phyloP scores from a whole-genome alignment of 1,139 yeast genomes.

The Pichia sp. region DNA sequence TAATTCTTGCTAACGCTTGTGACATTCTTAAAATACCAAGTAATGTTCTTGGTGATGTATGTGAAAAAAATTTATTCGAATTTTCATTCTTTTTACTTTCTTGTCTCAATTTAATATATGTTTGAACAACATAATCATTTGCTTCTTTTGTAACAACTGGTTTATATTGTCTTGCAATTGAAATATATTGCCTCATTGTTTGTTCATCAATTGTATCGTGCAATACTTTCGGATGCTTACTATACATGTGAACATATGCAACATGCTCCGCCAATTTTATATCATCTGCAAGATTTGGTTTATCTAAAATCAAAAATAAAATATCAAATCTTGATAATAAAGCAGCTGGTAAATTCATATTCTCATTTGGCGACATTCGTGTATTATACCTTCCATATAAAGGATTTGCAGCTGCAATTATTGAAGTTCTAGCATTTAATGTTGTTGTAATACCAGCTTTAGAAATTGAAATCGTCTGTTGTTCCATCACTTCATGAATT shows the following conservation, averaged over 20 bases:
- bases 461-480: slow-evolving; percentile 94
- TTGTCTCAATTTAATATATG: slow-evolving; percentile 88
- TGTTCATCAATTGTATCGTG: slow-evolving; percentile 70
- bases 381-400: slow-evolving; percentile 93
- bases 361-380: slow-evolving; percentile 83
- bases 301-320: slow-evolving; percentile 78
- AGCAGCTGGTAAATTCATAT: slow-evolving; percentile 96
- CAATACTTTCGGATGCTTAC: slow-evolving; percentile 73
- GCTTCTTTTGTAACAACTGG: slow-evolving; percentile 86
- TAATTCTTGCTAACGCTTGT: slow-evolving; percentile 87
- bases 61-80: slow-evolving; percentile 74
- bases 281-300: slow-evolving; percentile 74
- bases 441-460: slow-evolving; percentile 98
- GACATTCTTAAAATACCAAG: slow-evolving; percentile 88
- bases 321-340: slow-evolving; percentile 91
- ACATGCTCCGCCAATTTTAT: slow-evolving; percentile 89
- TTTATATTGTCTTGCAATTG: slow-evolving; percentile 76
- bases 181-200: slow-evolving; percentile 81
- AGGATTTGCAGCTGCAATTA: slow-evolving; percentile 97
- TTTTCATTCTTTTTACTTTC: slow-evolving; percentile 78
- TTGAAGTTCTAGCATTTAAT: slow-evolving; percentile 90
- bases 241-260: slow-evolving; percentile 92
- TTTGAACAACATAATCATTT: slow-evolving; percentile 80
- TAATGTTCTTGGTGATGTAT: slow-evolving; percentile 92
- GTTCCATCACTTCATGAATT: slow-evolving; percentile 99